Conservation (phyloP, 2,329 filamentous ascomycete genomes). For the Rasamsonia emersonii region DNA sequence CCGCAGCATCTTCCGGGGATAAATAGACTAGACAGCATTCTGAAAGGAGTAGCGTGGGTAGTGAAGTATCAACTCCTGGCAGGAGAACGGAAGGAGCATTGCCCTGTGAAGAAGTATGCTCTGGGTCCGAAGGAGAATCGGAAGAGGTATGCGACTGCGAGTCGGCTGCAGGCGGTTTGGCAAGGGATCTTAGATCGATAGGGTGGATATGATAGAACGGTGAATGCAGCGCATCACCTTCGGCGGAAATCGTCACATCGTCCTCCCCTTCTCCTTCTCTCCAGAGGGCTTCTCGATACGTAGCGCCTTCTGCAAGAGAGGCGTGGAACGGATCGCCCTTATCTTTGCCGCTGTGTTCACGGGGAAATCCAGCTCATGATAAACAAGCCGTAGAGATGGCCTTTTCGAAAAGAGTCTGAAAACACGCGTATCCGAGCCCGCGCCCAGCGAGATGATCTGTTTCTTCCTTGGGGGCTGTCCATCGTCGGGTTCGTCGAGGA, state of each 20-base stretch:
- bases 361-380: constrained; percentile 90
- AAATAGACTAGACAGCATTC: constrained; percentile 96
- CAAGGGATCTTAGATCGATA: constrained; percentile 60
- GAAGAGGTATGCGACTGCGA: too few relatives aligned
- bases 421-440: constrained; percentile 84
- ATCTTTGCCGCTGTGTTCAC: constrained; percentile 63
- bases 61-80: constrained; percentile 42
- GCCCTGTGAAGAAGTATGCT: too few relatives aligned
- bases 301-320: constrained; percentile 22
- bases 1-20: constrained; percentile 52
- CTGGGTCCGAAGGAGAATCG: too few relatives aligned
- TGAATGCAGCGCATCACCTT: constrained; percentile 38
- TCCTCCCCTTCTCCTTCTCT: constrained; percentile 12
- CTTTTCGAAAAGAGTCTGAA: constrained; percentile 58
- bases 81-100: too few relatives aligned
- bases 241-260: constrained; percentile 27
- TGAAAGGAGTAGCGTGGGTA: constrained; percentile 80
- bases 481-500: constrained; percentile 46
- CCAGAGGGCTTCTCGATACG: constrained; percentile 12
- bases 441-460: constrained; percentile 87
- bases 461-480: constrained; percentile 20
- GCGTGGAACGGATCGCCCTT: constrained; percentile 26
- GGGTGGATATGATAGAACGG: constrained; percentile 49
- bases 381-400: constrained; percentile 49
- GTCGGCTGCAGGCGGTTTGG: constrained; percentile 1